Evolutionary conservation across 352 stramenopile genomes (phyloP).

Genomic region (Achlya hypogyna): DNA sequence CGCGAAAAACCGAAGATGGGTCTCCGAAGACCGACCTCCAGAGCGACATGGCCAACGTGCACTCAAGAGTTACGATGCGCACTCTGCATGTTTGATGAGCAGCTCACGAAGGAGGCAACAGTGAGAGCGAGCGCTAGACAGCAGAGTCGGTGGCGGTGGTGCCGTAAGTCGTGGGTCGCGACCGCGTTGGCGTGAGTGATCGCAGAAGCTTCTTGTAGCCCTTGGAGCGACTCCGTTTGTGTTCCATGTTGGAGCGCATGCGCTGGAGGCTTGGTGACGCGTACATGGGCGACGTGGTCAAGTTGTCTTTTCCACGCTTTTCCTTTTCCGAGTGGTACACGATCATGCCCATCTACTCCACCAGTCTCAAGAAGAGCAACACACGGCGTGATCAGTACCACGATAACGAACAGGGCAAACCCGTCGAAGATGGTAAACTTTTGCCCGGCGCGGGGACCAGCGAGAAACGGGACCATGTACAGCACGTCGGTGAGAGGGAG

Average conservation of each 20-base stretch:
- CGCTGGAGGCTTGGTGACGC: conserved; percentile 63
- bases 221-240: neutral
- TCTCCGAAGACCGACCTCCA: too few species aligned
- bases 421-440: conserved; percentile 82
- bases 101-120: neutral
- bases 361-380: neutral
- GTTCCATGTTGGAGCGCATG: neutral
- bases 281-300: conserved; percentile 81
- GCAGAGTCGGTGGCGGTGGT: neutral
- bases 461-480: conserved; percentile 76
- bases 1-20: too few species aligned
- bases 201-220: neutral
- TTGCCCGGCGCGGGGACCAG: conserved; percentile 51
- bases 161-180: neutral
- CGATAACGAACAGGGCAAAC: conserved; percentile 78
- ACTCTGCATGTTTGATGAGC: neutral
- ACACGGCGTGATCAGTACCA: conserved; percentile 20
- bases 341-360: conserved; percentile 48
- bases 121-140: neutral
- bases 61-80: neutral
- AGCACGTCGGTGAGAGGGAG: conserved; percentile 75
- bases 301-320: conserved; percentile 40
- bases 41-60: too few species aligned
- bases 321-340: conserved; percentile 84
- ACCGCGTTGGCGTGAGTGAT: neutral